Evolutionary conservation across 1,284 basidiomycete genomes (phyloP), one percentile per base, ranked within the genome.

Genomic region (Phlebopus sp.): DNA sequence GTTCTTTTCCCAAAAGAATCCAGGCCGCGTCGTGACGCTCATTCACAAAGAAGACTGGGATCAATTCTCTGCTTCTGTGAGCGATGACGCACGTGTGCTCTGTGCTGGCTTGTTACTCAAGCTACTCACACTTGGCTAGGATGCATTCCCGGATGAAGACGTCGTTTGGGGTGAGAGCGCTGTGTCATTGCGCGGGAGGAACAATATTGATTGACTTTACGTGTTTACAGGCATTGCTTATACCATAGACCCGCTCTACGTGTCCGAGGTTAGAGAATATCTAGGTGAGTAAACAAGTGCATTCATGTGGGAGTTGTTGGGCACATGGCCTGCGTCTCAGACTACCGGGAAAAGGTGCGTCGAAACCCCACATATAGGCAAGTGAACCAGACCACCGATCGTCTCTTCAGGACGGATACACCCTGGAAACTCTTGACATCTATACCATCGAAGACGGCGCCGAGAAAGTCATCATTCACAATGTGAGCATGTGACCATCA

Each of bases 41-140:
- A 75, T 94, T n/a, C 85, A 88, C 58, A 85, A 88, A 49, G 79
- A 84, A 63, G 87, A 92, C 47, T 95, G 91, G 91, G 81, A 84
- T 42, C 65, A 68, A 8, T 84, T 89, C 60, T 86, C 86, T 13
- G 71, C 63, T 17, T 77, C 78, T 17, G 86, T 86, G 53, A 52
- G 78, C 62, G 6, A 1, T 13, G 11, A 23, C 21, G 21, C 21
- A 23, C 21, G 6, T 3, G 2, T 32, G 6, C 6, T 42, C 37
- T 10, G 3, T 3, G 10, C 13, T 13, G 15, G 36, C 11, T 13
- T 13, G 18, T 18, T 13, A 10, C 17, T 39, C 27, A 15, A 21
- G 31, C 17, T 30, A 11, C 41, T n/a, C 10, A 23, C 44, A 37
- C 21, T 23, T 23, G 21, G 35, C 13, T 50, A 90, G 86, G 86